Base-by-base conservation (phyloP, 164 flowering plant species). In the Piper betle region DNA sequence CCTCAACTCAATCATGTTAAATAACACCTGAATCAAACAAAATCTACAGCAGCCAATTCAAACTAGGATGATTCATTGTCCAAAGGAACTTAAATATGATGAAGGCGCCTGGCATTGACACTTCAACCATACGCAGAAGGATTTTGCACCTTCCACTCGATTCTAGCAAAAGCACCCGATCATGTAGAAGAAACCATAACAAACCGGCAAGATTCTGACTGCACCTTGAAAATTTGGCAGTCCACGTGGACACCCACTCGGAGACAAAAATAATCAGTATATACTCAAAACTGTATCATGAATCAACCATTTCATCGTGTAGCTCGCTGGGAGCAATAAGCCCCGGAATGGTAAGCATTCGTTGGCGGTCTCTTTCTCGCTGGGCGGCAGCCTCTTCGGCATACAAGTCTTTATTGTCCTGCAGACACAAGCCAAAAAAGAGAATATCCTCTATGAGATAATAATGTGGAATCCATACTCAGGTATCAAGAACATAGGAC, bases 301-400 rank as follows among this genome's bases (percentile, higher is more conserved):
- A 85, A 70, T 92, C 98, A 60, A 84, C 71, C 98, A 92, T 92
- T 72, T 92, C 98, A 59, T 92, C 99, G 70, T 90, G 97, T 41
- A 91, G 78, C 75, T 94, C 97, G 57, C 78, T 94, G 0, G 97
- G 99, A 18, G 99, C 95, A 65, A 91, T 84, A 46, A 94, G 91
- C 57, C 99, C 99, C 4, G 99, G 99, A 61, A 94, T 94, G 0
- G 83, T 69, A 42, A 88, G 86, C 93, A 86, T 91, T 52, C 95
- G 69, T 61, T 86, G 93, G 42, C 99, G 78, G 69, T 94, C 97
- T 66, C 82, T 79, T 43, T 90, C 97, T 67, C 84, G 78, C 73
- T 86, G 96, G 52, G 87, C 91, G 62, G 97, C 99, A 62, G 97
- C 88, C 68, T 93, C 97, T 62, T 93, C 99, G 0, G 99, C 99